phyloP scores from a whole-genome alignment of 495 filamentous ascomycete genomes.

The Penicillium psychrofluorescens region DNA sequence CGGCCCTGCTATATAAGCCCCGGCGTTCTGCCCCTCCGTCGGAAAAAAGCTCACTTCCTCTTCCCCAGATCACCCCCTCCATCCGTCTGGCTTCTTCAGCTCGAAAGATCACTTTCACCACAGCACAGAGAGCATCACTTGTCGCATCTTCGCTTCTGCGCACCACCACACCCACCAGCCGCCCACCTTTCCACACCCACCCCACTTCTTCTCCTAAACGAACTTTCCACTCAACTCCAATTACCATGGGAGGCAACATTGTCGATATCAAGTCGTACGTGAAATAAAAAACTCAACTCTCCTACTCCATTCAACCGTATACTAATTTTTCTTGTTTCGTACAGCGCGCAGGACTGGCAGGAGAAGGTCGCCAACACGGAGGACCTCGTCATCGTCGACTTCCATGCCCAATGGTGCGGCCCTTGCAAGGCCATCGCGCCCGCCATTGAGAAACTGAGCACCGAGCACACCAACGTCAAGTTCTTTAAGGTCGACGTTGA shows the following conservation, averaged over 20 bases:
- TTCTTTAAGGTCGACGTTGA: conserved; percentile 97
- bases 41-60: conserved; percentile 10
- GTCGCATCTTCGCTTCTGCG: conserved; percentile 1
- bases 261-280: conserved; percentile 26
- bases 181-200: no score
- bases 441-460: conserved; percentile 54
- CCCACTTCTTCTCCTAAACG: conserved; percentile 1
- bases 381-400: conserved; percentile 72
- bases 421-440: conserved; percentile 91
- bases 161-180: no score
- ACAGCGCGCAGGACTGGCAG: conserved; percentile 55
- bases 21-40: conserved; percentile 11
- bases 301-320: background rate
- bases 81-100: conserved; percentile 8
- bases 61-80: conserved; percentile 11
- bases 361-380: conserved; percentile 24
- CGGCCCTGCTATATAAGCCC: conserved; percentile 16
- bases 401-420: conserved; percentile 87
- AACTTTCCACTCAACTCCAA: conserved; percentile 25
- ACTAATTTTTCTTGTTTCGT: conserved; percentile 1
- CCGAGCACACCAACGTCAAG: conserved; percentile 46
- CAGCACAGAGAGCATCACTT: background rate
- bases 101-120: no score
- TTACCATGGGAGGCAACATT: conserved; percentile 31
- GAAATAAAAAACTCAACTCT: background rate